These are phyloP conservation scores for Vicia sativa DNA, from an alignment of 306 rosid genomes.

Conservation along the genomic window DNA sequence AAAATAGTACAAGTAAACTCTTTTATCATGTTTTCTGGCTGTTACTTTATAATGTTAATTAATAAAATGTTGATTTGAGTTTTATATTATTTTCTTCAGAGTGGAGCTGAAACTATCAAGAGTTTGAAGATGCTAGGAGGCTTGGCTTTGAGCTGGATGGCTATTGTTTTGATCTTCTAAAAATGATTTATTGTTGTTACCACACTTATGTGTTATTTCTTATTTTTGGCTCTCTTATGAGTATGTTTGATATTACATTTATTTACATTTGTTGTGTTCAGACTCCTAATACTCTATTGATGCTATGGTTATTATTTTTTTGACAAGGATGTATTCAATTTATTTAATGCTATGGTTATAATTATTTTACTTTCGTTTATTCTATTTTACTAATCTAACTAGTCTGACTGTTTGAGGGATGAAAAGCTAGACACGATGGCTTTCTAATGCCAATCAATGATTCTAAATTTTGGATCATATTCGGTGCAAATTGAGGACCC, in stretches of 20 bases:
- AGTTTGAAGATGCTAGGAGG: conserved; percentile 56
- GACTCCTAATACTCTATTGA: conserved; percentile 22
- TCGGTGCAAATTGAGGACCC: too few species aligned
- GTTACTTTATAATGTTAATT: too few species aligned
- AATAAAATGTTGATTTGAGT: background rate
- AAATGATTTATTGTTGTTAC: conserved; percentile 27
- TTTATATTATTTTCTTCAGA: conserved; percentile 47
- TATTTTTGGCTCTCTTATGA: conserved; percentile 28
- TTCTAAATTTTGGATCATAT: too few species aligned
- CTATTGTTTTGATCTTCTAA: conserved; percentile 59
- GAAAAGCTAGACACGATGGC: too few species aligned
- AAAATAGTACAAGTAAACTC: too few species aligned
- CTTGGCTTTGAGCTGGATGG: conserved; percentile 63
- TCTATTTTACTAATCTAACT: too few species aligned
- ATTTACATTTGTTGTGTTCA: conserved; percentile 38
- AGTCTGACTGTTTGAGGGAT: too few species aligned
- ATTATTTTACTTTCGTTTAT: too few species aligned
- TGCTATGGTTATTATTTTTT: conserved; percentile 8
- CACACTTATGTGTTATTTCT: conserved; percentile 34
- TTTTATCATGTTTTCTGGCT: background rate
- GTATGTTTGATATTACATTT: conserved; percentile 32
- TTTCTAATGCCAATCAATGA: too few species aligned
- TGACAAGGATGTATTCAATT: conserved; percentile 36
- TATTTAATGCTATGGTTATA: too few species aligned
- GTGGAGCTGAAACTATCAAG: conserved; percentile 58